Evolutionary conservation across 805 yeast species (phyloP).

Genomic region (Nakazawaea pomicola): DNA sequence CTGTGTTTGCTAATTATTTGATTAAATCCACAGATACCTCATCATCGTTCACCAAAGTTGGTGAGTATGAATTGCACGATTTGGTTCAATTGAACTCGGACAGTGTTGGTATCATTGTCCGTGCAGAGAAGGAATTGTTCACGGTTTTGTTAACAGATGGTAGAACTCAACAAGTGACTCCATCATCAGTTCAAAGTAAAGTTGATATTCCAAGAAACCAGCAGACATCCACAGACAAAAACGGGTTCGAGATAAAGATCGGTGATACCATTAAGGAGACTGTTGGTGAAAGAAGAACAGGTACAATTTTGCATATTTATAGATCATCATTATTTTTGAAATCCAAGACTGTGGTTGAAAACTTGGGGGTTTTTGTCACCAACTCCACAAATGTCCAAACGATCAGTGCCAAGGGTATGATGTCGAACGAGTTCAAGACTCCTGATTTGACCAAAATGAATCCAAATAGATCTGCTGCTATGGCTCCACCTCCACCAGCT

Average conservation of each 20-base stretch:
- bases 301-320: constrained; percentile 81
- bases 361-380: constrained; percentile 87
- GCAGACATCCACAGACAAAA: constrained; percentile 79
- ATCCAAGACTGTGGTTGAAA: constrained; percentile 73
- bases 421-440: constrained; percentile 43
- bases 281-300: constrained; percentile 82
- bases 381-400: constrained; percentile 74
- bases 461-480: constrained; percentile 51
- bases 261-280: constrained; percentile 92
- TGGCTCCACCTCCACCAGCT: constrained; percentile 57
- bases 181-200: constrained; percentile 79
- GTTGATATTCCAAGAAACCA: constrained; percentile 60
- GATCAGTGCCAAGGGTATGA: constrained; percentile 76
- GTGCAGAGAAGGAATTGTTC: constrained; percentile 84
- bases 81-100: constrained; percentile 84
- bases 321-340: constrained; percentile 75
- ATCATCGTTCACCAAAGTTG: constrained; percentile 63
- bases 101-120: constrained; percentile 82
- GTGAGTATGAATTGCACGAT: constrained; percentile 83
- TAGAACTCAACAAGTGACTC: constrained; percentile 61
- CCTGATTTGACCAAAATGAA: constrained; percentile 83
- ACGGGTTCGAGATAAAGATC: constrained; percentile 78
- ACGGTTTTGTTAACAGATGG: constrained; percentile 82
- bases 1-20: constrained; percentile 88
- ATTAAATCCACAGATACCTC: constrained; percentile 85